Evolutionary conservation across 331 rosid genomes (phyloP), one percentile per base, ranked within the genome.

Genomic region (Malus hybrid): DNA sequence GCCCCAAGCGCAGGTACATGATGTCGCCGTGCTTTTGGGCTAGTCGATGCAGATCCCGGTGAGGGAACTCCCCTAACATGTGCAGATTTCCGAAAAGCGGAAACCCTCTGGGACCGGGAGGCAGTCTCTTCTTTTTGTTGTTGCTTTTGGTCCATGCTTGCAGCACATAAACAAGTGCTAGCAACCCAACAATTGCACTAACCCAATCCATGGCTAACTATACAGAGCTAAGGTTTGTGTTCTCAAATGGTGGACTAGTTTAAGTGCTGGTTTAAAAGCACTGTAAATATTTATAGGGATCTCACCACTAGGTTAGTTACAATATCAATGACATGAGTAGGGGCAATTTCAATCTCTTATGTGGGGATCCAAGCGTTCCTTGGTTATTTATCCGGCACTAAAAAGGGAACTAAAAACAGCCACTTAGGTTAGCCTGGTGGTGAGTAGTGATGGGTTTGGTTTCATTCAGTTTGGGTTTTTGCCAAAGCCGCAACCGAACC

Each of bases 61-160:
- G 88, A 29, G 89, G 90, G 3, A 83, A 16, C 39, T 83, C 39
- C 0, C 92, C 90, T 7, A 89, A 20, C 69, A 66, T 50, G 42
- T 73, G 88, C 33, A 91, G 86, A 80, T 79, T 78, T 1, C 93
- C 93, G 31, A 91, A n/a, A 75, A 91, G 65, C 5, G 93, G 92
- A 14, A 84, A 78, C 42, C 96, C 92, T 74, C 24, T 89, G 2
- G 96, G 92, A 62, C 96, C 93, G 1, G 90, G 93, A 36, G 96
- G 90, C 16, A 85, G 74, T 52, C 34, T 83, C 24, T 76, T 83
- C 19, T 19, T 29, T 34, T 74, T 85, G 63, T 62, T 73, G 1
- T 13, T 83, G 83, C 28, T 76, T 56, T 24, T 81, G 61, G 72
- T 56, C 70, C 84, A 78, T 63, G 71, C 24, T 66, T 29, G 75